Base-by-base conservation (phyloP, 2,329 filamentous ascomycete genomes). In the Ceratocystis huliohia region DNA sequence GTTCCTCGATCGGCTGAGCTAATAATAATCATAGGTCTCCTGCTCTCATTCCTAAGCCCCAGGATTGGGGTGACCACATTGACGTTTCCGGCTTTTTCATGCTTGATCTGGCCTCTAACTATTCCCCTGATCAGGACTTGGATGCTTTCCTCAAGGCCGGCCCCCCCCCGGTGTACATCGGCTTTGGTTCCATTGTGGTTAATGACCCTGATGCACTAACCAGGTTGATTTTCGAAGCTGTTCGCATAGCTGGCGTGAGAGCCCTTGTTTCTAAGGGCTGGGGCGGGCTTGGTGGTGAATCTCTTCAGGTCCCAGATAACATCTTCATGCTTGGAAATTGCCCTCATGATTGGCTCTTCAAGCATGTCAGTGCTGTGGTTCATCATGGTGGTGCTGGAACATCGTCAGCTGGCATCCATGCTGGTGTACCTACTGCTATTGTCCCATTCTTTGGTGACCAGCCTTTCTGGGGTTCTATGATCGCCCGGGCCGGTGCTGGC, bases 381-480 rank as follows among this genome's bases (percentile, higher is more conserved):
- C 91, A 96, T 72, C 91, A 96, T 69, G 91, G 91, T 25, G 91
- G 91, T 67, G 91, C 91, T 7, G 91, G 91, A 20, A 96, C 91
- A 2, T 95, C 90, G 1, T 90, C 91, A 0, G 89, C 90, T 0
- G 91, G 91, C n/a, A 89, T 96, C 68, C 83, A 87, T 20, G 83
- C 86, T 1, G 91, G 90, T 28, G 86, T 86, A 65, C 91, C 91
- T 1, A 96, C 91, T 0, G 83, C 94, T 1, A 82, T 96, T 2
- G 85, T 96, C 0, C 91, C 91, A 0, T 96, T 96, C 77, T 96
- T 92, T 72, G 89, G 89, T 1, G 89, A 93, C 71, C 89, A 93
- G 73, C 87, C 87, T 0, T 93, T 92, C 72, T 92, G 89, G 89
- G 89, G 89, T 6, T 80, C 85, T 8, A 91, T 92, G 82, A 84